These are phyloP conservation scores for Geranium brycei DNA, from an alignment of 345 rosid genomes.

Conservation along the genomic window DNA sequence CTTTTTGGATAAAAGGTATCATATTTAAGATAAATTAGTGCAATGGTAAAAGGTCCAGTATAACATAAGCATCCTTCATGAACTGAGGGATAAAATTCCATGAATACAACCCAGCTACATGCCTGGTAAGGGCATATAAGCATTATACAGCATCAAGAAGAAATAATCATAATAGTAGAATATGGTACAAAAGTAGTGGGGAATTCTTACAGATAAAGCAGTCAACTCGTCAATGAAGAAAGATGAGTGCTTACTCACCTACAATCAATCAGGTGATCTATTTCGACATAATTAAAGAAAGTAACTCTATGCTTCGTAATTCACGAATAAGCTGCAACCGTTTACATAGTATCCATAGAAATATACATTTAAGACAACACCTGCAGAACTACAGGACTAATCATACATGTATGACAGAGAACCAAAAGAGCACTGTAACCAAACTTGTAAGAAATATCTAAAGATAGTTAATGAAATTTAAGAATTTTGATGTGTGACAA, in stretches of 20 bases:
- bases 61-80: not conserved
- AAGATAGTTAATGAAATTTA: not conserved
- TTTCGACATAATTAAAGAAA: constrained; percentile 11
- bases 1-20: not conserved
- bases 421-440: not conserved
- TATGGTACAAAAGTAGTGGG: not conserved
- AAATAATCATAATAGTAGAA: not conserved
- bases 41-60: not conserved
- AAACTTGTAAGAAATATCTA: no score
- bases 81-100: not conserved
- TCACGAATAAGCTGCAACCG: constrained; percentile 19
- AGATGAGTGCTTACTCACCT: not conserved
- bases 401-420: constrained; percentile 11
- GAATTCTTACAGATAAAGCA: no score
- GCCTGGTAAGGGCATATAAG: no score
- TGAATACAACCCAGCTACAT: no score
- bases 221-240: not conserved
- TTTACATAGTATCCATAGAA: constrained; percentile 14
- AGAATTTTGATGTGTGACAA: no score
- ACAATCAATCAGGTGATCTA: not conserved
- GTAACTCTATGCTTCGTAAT: constrained; percentile 21
- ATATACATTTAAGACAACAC: constrained; percentile 13
- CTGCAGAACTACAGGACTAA: constrained; percentile 27
- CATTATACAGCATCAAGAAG: not conserved
- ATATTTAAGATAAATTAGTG: not conserved